Percentiles rank a stretch among this genome's conserved stretches.
These are phyloP conservation scores for Asterionellopsis glacialis DNA, from an alignment of 108 stramenopile species.

Conservation along the genomic window DNA sequence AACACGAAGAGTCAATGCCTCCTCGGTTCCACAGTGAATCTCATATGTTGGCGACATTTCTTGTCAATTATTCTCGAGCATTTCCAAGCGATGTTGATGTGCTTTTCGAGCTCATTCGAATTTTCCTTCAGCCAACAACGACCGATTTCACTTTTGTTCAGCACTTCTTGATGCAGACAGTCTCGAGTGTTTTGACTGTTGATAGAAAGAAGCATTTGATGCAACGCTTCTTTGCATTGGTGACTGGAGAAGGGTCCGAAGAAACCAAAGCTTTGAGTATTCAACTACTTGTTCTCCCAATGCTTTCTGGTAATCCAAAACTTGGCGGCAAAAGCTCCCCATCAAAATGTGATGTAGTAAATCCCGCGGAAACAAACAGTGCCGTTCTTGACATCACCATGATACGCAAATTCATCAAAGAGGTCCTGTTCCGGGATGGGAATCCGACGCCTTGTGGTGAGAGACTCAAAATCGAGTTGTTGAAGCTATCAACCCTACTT, in stretches of 20 bases:
- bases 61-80: constrained; percentile 60
- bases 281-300: constrained; percentile 68
- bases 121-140: constrained; percentile 68
- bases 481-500: constrained; percentile 75
- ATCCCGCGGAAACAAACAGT: neutral
- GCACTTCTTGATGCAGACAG: constrained; percentile 36
- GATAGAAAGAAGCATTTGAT: constrained; percentile 52
- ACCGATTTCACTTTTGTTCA: constrained; percentile 72
- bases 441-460: constrained; percentile 32
- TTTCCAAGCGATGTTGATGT: constrained; percentile 69
- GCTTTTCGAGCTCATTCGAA: constrained; percentile 78
- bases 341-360: neutral
- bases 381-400: constrained; percentile 5
- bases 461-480: constrained; percentile 80
- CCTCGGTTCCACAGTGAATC: constrained; percentile 76
- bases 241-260: constrained; percentile 73
- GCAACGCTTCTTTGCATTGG: constrained; percentile 63
- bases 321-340: neutral
- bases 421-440: constrained; percentile 35
- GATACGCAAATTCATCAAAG: constrained; percentile 31
- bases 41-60: constrained; percentile 53
- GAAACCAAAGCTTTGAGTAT: constrained; percentile 71
- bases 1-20: constrained; percentile 74
- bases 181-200: constrained; percentile 25
- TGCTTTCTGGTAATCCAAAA: constrained; percentile 21